Evolutionary conservation across 2,329 filamentous ascomycete species (phyloP).

Genomic region (Neofusicoccum umdonicola): DNA sequence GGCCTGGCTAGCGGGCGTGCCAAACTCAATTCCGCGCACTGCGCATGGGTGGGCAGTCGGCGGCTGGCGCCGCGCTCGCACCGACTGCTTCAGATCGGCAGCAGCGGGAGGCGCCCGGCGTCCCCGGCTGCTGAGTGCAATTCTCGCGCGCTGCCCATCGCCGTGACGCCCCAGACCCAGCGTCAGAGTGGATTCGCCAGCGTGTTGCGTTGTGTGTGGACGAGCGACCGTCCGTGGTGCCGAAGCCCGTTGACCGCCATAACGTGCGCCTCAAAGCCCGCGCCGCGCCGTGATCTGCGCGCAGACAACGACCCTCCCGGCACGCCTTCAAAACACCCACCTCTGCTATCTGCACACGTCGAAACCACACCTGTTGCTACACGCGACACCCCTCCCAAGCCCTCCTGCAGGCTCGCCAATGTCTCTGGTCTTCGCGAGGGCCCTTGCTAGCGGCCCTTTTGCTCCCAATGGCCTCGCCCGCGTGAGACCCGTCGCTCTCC

Average conservation of each 20-base stretch:
- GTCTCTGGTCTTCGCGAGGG: conserved; percentile 16
- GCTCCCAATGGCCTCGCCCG: conserved; percentile 31
- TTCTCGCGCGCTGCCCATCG: not conserved
- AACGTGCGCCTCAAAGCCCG: not conserved
- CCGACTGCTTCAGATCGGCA: not conserved
- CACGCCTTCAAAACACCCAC: conserved; percentile 10
- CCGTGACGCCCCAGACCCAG: not conserved
- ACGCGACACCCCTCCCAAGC: not conserved
- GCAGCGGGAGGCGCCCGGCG: not conserved
- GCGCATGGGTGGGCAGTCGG: not conserved
- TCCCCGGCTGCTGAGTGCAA: not conserved
- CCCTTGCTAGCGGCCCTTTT: conserved; percentile 16
- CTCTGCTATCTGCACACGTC: not conserved
- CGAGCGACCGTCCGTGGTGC: not conserved
- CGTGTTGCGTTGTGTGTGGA: conserved; percentile 2
- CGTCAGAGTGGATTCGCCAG: conserved; percentile 7
- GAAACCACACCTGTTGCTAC: not conserved
- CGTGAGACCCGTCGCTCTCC: conserved; percentile 24
- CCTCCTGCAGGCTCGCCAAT: conserved; percentile 14
- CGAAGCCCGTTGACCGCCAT: conserved; percentile 3
- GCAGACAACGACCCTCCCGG: not conserved
- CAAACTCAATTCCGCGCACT: not conserved
- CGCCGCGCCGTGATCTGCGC: not conserved
- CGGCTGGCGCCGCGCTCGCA: not conserved
- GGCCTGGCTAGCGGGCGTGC: not conserved